Conservation (phyloP, 2,329 filamentous ascomycete genomes). For the Ophiocordyceps camponoti-rufipedis region DNA sequence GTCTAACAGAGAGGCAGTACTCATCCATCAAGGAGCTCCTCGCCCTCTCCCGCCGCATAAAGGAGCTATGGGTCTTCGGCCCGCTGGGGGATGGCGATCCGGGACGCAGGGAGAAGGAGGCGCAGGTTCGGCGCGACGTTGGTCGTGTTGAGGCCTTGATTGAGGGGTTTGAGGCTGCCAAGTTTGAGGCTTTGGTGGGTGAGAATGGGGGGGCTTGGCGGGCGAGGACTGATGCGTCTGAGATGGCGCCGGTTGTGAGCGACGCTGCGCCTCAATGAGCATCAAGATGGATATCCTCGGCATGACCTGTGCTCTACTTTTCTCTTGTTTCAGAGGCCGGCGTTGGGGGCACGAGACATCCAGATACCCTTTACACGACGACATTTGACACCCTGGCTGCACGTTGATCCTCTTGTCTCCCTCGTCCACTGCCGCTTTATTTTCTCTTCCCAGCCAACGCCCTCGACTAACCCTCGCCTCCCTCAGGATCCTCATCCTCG, state of each 20-base stretch:
- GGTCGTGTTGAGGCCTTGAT: constrained; percentile 15
- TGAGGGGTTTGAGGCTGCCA: constrained; percentile 14
- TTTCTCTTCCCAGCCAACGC: neutral
- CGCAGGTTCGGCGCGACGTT: constrained; percentile 17
- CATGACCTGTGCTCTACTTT: neutral
- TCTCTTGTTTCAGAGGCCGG: neutral
- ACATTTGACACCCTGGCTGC: neutral
- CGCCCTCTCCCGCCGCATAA: constrained; percentile 22
- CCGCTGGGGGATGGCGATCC: constrained; percentile 20
- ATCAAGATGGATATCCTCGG: neutral
- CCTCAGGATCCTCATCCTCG: constrained; percentile 31
- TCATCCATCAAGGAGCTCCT: constrained; percentile 25
- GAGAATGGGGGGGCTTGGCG: constrained; percentile 19
- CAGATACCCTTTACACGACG: neutral
- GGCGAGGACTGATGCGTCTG: constrained; percentile 6
- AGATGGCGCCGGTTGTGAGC: neutral
- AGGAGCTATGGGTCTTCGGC: constrained; percentile 26
- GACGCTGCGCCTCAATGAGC: too few species aligned
- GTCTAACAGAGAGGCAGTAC: constrained; percentile 10
- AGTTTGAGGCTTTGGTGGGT: constrained; percentile 16
- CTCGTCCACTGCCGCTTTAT: neutral
- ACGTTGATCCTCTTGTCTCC: too few species aligned
- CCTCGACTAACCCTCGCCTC: constrained; percentile 19
- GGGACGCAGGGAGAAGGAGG: constrained; percentile 16
- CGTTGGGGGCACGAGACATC: too few species aligned